These are phyloP conservation scores for Gelatoporia subvermispora DNA, from an alignment of 768 basidiomycete genomes.

Conservation along the genomic window DNA sequence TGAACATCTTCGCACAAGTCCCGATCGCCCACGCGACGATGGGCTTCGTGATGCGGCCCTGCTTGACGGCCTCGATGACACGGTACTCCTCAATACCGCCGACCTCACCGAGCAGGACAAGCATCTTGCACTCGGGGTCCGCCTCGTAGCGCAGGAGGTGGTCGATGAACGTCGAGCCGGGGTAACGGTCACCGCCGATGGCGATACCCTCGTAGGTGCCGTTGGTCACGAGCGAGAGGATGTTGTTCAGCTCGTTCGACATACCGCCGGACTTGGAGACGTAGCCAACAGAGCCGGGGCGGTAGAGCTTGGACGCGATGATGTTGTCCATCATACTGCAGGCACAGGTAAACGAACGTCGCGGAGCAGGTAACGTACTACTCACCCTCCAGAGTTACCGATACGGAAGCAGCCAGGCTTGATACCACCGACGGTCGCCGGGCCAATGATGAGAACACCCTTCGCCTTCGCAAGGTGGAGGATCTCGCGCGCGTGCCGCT, in stretches of 20 bases:
- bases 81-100: constrained; percentile 99
- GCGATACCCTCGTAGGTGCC: constrained; percentile 99
- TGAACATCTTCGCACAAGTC: constrained; percentile 99
- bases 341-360: constrained; percentile 5
- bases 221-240: constrained; percentile 92
- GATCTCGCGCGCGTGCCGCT: constrained; percentile 95
- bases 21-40: constrained; percentile 99
- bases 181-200: constrained; percentile 99
- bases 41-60: constrained; percentile 92
- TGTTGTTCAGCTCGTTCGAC: constrained; percentile 99
- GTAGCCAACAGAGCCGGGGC: constrained; percentile 94
- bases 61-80: constrained; percentile 95
- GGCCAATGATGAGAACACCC: constrained; percentile 89
- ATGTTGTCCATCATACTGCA: constrained; percentile 99
- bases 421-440: constrained; percentile 98
- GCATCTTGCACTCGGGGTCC: constrained; percentile 98
- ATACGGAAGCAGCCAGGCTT: constrained; percentile 99
- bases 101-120: constrained; percentile 96
- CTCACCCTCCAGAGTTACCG: constrained; percentile 95
- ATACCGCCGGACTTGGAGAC: constrained; percentile 99
- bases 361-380: constrained; percentile 6
- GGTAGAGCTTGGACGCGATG: constrained; percentile 97
- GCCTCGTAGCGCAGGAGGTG: constrained; percentile 96
- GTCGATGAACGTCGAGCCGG: constrained; percentile 98
- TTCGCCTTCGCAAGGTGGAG: constrained; percentile 83